Evolutionary conservation across 2,329 filamentous ascomycete genomes (phyloP).

Genomic region (Colletotrichum sp.): DNA sequence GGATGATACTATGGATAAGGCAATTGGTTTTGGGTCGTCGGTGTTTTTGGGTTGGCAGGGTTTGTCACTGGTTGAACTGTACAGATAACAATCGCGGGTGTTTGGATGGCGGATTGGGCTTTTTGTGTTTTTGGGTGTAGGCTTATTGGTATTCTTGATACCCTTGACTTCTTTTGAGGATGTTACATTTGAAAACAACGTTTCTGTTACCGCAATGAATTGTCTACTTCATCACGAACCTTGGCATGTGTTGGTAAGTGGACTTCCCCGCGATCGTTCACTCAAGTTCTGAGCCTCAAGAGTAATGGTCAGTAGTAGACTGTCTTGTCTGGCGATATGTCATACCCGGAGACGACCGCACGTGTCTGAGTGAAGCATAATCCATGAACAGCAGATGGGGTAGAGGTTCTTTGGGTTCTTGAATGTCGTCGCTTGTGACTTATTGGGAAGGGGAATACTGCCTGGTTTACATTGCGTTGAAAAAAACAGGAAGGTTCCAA

Average conservation of each 20-base stretch:
- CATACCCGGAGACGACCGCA: no score
- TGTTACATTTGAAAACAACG: neutral
- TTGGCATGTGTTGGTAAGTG: neutral
- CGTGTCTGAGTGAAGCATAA: no score
- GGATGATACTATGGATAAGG: neutral
- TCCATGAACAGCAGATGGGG: no score
- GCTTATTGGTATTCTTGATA: conserved; percentile 23
- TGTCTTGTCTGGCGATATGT: no score
- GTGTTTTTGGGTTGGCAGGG: neutral
- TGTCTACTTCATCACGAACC: neutral
- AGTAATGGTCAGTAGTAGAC: no score
- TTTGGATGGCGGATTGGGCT: neutral
- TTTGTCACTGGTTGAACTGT: neutral
- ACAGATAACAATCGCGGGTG: neutral
- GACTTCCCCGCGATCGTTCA: no score
- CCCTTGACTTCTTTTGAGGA: conserved; percentile 11
- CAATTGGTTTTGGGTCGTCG: neutral
- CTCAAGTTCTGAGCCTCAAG: no score
- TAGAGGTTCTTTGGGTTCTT: no score
- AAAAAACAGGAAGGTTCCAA: no score
- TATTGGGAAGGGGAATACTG: no score
- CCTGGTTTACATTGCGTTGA: no score
- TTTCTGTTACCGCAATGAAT: neutral
- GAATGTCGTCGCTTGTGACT: no score
- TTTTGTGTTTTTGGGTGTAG: neutral